A percentile compares a stretch with the other conserved stretches of the same genome.
These are phyloP conservation scores for Groenewaldozyma salmanticensis DNA, from an alignment of 805 yeast genomes.

Conservation along the genomic window DNA sequence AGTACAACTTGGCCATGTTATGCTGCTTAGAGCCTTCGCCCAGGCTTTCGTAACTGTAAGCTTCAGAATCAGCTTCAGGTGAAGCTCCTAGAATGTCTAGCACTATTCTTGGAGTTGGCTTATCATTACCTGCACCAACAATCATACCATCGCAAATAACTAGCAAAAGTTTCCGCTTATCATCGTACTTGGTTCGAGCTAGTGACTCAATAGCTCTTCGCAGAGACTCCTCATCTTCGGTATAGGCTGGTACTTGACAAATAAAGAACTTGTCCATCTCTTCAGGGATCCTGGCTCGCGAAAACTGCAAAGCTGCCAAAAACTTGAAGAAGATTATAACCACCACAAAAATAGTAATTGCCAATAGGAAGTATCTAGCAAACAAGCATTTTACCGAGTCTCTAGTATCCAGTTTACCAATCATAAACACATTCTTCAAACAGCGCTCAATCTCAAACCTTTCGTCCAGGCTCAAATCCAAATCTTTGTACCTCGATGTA, in stretches of 20 bases:
- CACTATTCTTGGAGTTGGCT: slow-evolving; percentile 48
- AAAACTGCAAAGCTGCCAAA: slow-evolving; percentile 33
- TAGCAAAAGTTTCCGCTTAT: slow-evolving; percentile 47
- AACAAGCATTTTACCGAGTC: slow-evolving; percentile 30
- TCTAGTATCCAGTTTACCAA: slow-evolving; percentile 32
- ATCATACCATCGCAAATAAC: slow-evolving; percentile 54
- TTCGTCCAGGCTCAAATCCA: slow-evolving; percentile 19
- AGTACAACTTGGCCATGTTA: slow-evolving; percentile 52
- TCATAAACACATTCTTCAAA: slow-evolving; percentile 30
- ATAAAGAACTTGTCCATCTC: slow-evolving; percentile 32
- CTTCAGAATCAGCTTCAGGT: slow-evolving; percentile 42
- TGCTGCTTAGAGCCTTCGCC: slow-evolving; percentile 56
- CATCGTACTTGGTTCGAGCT: slow-evolving; percentile 49
- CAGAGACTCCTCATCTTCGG: slow-evolving; percentile 48
- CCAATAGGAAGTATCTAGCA: slow-evolving; percentile 34
- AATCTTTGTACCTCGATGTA: slow-evolving; percentile 19
- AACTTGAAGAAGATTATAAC: slow-evolving; percentile 29
- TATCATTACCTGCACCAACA: slow-evolving; percentile 52
- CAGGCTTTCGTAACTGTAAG: slow-evolving; percentile 45
- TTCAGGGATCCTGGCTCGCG: slow-evolving; percentile 27
- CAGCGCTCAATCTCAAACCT: slow-evolving; percentile 26
- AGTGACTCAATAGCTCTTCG: slow-evolving; percentile 50
- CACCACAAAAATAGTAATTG: slow-evolving; percentile 30
- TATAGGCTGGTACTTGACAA: slow-evolving; percentile 47
- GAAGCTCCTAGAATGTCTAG: slow-evolving; percentile 46